These are phyloP conservation scores for Fusarium tricinctum DNA, from an alignment of 2,329 filamentous ascomycete species.

Conservation along the genomic window DNA sequence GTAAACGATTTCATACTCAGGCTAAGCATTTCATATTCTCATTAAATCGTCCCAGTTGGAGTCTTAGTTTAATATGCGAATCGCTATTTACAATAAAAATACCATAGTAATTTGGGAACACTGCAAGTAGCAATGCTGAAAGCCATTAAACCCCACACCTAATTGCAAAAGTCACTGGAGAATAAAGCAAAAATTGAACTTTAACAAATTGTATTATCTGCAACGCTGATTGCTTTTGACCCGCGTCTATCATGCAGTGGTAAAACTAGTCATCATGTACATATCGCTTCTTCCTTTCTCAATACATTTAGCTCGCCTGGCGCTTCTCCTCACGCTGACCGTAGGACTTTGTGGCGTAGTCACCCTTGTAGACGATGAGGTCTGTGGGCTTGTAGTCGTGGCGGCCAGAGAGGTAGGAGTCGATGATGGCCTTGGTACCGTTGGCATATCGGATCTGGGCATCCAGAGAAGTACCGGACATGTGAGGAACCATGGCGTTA, in stretches of 20 bases:
- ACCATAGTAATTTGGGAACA: not conserved
- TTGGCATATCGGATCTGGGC: conserved; percentile 93
- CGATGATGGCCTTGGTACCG: conserved; percentile 89
- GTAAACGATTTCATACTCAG: too few relatives aligned
- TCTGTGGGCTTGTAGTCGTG: conserved; percentile 92
- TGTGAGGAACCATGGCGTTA: conserved; percentile 99
- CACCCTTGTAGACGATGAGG: conserved; percentile 88
- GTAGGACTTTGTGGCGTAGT: conserved; percentile 96
- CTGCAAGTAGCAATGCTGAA: not conserved
- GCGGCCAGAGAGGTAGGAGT: conserved; percentile 89
- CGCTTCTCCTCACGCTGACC: conserved; percentile 77
- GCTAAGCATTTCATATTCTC: too few relatives aligned
- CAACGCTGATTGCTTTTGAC: conserved; percentile 43
- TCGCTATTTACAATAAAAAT: too few relatives aligned
- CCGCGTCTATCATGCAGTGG: conserved; percentile 43
- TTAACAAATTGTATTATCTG: conserved; percentile 47
- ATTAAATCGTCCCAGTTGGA: too few relatives aligned
- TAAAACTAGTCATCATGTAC: conserved; percentile 44
- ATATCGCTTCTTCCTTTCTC: conserved; percentile 37
- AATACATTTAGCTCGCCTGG: conserved; percentile 56
- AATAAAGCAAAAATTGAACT: conserved; percentile 15
- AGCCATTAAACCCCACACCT: not conserved
- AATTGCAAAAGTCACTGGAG: not conserved
- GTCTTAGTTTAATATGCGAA: too few relatives aligned
- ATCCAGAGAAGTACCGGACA: conserved; percentile 98